Evolutionary conservation across 2,329 filamentous ascomycete genomes (phyloP).

Genomic region (Xylaria multiplex): DNA sequence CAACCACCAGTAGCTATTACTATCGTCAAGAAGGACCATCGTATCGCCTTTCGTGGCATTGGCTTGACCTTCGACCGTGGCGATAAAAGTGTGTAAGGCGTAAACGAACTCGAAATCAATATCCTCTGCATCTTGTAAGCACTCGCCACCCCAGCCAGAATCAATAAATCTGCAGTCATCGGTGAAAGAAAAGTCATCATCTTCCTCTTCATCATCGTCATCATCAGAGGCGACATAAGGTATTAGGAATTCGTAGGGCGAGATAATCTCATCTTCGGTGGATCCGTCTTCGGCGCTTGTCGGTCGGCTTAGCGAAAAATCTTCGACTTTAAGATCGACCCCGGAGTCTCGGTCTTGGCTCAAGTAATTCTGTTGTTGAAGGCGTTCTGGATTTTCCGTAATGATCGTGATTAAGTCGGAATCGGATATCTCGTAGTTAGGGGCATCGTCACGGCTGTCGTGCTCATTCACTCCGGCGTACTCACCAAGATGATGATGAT

Average conservation of each 20-base stretch:
- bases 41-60: slow-evolving; percentile 99
- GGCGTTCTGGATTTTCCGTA: slow-evolving; percentile 23
- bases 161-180: slow-evolving; percentile 72
- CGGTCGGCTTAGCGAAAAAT: slow-evolving; percentile 36
- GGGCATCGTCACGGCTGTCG: slow-evolving; percentile 50
- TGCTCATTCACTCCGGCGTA: slow-evolving; percentile 50
- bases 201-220: slow-evolving; percentile 77
- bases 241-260: slow-evolving; percentile 51
- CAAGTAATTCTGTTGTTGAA: slow-evolving; percentile 18
- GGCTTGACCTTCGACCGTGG: slow-evolving; percentile 96
- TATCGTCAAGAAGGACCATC: slow-evolving; percentile 97
- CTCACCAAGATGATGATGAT: slow-evolving; percentile 63
- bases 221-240: slow-evolving; percentile 69
- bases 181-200: slow-evolving; percentile 62
- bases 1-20: slow-evolving; percentile 99
- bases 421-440: slow-evolving; percentile 34
- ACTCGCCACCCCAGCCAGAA: slow-evolving; percentile 78
- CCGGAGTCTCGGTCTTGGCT: slow-evolving; percentile 33
- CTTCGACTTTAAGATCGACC: slow-evolving; percentile 37
- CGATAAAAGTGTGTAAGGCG: slow-evolving; percentile 95
- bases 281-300: slow-evolving; percentile 29
- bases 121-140: slow-evolving; percentile 95
- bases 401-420: slow-evolving; percentile 27
- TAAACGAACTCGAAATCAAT: slow-evolving; percentile 99
- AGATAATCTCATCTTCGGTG: slow-evolving; percentile 46